These are phyloP conservation scores for Coniferiporia weirii DNA, from an alignment of 1,284 basidiomycete species.

Conservation along the genomic window DNA sequence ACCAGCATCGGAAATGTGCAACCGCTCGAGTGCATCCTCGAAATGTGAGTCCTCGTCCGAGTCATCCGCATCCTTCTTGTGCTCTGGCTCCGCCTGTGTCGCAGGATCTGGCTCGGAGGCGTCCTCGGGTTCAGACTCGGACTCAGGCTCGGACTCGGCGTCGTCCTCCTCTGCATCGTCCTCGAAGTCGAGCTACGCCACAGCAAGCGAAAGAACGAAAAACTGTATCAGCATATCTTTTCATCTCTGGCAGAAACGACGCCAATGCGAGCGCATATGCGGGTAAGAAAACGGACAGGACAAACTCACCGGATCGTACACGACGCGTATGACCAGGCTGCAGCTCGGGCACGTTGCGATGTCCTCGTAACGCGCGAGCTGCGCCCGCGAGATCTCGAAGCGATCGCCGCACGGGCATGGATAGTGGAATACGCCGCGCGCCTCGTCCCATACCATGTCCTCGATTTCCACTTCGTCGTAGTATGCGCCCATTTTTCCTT, in stretches of 20 bases:
- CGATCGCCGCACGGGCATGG: conserved; percentile 98
- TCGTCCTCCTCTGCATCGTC: conserved; percentile 50
- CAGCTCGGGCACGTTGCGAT: conserved; percentile 98
- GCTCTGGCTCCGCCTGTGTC: background rate
- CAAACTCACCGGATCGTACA: conserved; percentile 82
- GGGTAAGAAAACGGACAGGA: background rate
- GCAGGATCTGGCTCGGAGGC: conserved; percentile 32
- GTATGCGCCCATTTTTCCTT: conserved; percentile 61
- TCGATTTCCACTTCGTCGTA: conserved; percentile 95
- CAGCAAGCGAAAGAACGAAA: background rate
- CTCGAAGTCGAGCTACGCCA: conserved; percentile 61
- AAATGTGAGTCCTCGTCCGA: conserved; percentile 24
- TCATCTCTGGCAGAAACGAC: background rate
- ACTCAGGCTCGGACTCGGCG: conserved; percentile 14
- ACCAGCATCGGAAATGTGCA: conserved; percentile 41
- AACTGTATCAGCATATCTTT: background rate
- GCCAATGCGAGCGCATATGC: background rate
- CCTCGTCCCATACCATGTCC: conserved; percentile 89
- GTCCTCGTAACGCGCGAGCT: conserved; percentile 89
- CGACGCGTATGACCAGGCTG: conserved; percentile 87
- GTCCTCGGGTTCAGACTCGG: conserved; percentile 31
- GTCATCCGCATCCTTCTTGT: conserved; percentile 50
- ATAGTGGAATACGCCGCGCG: conserved; percentile 85
- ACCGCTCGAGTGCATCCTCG: conserved; percentile 60
- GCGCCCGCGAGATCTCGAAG: conserved; percentile 90